Conservation (phyloP, 2,329 filamentous ascomycete genomes). For the Nemania serpens region DNA sequence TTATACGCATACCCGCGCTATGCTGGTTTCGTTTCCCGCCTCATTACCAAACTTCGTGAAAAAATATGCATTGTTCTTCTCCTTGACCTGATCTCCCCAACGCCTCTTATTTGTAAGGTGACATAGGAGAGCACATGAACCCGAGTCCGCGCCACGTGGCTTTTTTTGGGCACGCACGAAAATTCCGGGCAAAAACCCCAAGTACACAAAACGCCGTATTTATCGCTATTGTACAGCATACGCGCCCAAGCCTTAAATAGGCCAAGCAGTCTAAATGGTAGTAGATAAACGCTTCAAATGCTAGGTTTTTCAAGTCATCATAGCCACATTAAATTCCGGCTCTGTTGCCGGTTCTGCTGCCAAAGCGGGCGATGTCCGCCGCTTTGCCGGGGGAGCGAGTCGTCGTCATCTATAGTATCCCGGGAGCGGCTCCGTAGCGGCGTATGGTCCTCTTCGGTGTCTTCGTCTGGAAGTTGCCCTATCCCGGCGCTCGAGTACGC, state of each 20-base stretch:
- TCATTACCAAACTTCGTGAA: constrained; percentile 1
- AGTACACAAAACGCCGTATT: not conserved
- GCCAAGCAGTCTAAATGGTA: not conserved
- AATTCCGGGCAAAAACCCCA: not conserved
- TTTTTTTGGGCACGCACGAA: not conserved
- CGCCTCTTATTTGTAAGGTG: not conserved
- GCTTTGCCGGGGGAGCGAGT: constrained; percentile 34
- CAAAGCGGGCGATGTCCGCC: constrained; percentile 51
- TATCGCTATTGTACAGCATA: constrained; percentile 9
- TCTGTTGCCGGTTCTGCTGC: constrained; percentile 58
- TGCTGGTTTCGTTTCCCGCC: not conserved
- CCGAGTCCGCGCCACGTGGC: too few relatives aligned
- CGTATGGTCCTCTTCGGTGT: constrained; percentile 44
- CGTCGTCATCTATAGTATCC: constrained; percentile 10
- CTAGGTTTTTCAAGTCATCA: constrained; percentile 32
- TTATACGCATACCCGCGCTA: not conserved
- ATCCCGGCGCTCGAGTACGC: constrained; percentile 50
- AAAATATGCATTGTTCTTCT: not conserved
- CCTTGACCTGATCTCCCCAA: not conserved
- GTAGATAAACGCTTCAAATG: not conserved
- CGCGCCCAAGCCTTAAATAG: not conserved
- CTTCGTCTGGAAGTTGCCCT: constrained; percentile 29
- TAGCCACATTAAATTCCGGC: constrained; percentile 55
- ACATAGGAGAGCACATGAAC: not conserved
- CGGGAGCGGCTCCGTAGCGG: constrained; percentile 35